Percentiles rank a stretch among this genome's conserved stretches.
These are phyloP conservation scores for Cordyceps tenuipes DNA, from an alignment of 2,329 filamentous ascomycete genomes.

Conservation along the genomic window DNA sequence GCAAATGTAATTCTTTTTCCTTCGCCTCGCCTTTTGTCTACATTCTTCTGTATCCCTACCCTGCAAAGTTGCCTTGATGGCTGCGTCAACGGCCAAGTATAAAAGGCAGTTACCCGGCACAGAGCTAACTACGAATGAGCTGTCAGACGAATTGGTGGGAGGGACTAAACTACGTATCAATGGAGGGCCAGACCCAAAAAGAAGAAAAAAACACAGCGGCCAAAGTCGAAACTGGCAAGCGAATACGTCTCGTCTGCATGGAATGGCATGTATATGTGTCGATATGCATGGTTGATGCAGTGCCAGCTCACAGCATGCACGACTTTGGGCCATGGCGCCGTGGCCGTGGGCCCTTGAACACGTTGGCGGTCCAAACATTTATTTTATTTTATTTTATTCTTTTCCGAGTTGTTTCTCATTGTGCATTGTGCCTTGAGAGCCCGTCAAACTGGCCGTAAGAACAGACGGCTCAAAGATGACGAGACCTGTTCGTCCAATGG, in stretches of 20 bases:
- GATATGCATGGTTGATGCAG: conserved; percentile 9
- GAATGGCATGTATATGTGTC: neutral
- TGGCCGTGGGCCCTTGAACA: conserved; percentile 5
- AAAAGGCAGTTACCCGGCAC: neutral
- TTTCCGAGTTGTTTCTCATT: neutral
- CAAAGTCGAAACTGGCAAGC: neutral
- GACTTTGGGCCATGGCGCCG: neutral
- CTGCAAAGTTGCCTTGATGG: no score
- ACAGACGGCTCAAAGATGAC: no score
- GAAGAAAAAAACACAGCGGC: neutral
- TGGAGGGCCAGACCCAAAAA: neutral
- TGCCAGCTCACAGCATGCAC: conserved; percentile 4
- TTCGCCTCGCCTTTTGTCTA: no score
- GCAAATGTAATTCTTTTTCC: no score
- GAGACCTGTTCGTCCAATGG: no score
- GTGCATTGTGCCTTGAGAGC: no score
- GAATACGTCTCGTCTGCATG: neutral
- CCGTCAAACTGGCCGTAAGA: no score
- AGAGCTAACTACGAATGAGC: neutral
- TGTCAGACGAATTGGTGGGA: neutral
- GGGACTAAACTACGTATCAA: neutral
- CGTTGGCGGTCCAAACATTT: neutral
- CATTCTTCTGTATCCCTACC: no score
- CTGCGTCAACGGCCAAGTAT: neutral
- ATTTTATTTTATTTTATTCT: neutral